phyloP scores from a whole-genome alignment of 176 grass and related monocot genomes.

The Triticum aestivum region DNA sequence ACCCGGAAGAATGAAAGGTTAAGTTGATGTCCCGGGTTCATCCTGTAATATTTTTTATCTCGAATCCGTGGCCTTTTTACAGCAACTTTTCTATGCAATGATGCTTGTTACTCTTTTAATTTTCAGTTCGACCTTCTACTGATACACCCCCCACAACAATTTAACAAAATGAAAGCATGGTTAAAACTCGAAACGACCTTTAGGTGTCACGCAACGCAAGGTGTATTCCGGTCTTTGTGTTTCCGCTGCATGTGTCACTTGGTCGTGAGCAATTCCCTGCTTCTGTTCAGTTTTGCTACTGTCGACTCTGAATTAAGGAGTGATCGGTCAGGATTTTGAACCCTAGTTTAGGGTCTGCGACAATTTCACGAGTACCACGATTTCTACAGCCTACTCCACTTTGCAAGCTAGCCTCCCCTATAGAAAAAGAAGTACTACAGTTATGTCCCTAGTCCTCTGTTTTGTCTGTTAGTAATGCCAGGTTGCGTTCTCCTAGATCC shows the following conservation, averaged over 20 bases:
- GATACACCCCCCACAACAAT: neutral
- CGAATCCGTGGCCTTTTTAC: neutral
- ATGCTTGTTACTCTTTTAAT: neutral
- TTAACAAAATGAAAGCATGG: neutral
- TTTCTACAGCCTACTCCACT: no score
- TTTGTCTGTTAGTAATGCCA: no score
- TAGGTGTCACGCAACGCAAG: neutral
- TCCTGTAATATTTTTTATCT: conserved; percentile 34
- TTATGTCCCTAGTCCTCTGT: no score
- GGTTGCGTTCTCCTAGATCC: no score
- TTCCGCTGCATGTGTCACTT: neutral
- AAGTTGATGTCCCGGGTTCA: neutral
- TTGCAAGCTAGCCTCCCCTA: neutral
- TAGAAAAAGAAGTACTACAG: conserved; percentile 1
- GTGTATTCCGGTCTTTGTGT: neutral
- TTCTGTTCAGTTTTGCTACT: neutral
- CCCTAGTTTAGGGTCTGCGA: neutral
- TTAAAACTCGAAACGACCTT: neutral
- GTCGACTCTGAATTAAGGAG: neutral
- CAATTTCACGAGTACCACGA: neutral
- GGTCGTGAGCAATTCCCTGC: neutral
- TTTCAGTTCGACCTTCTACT: neutral
- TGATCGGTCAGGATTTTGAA: conserved; percentile 1
- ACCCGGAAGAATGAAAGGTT: neutral
- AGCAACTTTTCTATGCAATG: neutral